phyloP scores from a whole-genome alignment of 345 rosid species.

The Pelargonium nanum region DNA sequence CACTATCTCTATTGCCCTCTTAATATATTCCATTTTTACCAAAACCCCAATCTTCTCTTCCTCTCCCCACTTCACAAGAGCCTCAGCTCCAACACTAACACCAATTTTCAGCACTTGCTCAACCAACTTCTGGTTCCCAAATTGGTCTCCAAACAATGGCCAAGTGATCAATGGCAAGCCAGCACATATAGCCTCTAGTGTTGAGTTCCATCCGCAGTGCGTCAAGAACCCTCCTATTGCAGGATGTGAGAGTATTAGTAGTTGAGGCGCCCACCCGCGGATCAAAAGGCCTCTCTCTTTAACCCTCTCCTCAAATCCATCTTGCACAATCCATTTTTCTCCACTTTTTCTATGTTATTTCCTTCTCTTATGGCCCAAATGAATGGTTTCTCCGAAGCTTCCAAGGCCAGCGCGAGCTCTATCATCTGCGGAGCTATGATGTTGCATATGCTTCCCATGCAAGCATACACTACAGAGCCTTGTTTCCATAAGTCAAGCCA shows the following conservation, averaged over 20 bases:
- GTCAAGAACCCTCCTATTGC: conserved; percentile 22
- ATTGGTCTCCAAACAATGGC: conserved; percentile 26
- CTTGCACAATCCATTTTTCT: conserved; percentile 14
- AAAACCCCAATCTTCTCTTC: conserved; percentile 11
- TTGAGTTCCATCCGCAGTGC: too few relatives aligned
- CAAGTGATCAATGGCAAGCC: conserved; percentile 21
- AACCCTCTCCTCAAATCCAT: conserved; percentile 15
- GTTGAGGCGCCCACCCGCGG: conserved; percentile 24
- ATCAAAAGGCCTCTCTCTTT: conserved; percentile 14
- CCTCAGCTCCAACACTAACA: conserved; percentile 13
- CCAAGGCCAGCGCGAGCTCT: conserved; percentile 38
- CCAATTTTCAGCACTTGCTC: conserved; percentile 17
- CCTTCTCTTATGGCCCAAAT: conserved; percentile 19
- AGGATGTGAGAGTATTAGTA: conserved; percentile 17
- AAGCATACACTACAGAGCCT: conserved; percentile 33
- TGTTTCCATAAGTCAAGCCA: conserved; percentile 32
- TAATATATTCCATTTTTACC: conserved; percentile 10
- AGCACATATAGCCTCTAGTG: conserved; percentile 13
- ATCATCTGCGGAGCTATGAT: conserved; percentile 20
- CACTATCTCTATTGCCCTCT: conserved; percentile 10
- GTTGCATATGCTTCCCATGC: conserved; percentile 33
- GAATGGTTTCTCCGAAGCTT: conserved; percentile 29
- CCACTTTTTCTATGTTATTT: conserved; percentile 3
- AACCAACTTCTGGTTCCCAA: conserved; percentile 24
- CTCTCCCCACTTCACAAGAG: conserved; percentile 6